phyloP scores from a whole-genome alignment of 805 yeast genomes.

The Ogataea philodendri region DNA sequence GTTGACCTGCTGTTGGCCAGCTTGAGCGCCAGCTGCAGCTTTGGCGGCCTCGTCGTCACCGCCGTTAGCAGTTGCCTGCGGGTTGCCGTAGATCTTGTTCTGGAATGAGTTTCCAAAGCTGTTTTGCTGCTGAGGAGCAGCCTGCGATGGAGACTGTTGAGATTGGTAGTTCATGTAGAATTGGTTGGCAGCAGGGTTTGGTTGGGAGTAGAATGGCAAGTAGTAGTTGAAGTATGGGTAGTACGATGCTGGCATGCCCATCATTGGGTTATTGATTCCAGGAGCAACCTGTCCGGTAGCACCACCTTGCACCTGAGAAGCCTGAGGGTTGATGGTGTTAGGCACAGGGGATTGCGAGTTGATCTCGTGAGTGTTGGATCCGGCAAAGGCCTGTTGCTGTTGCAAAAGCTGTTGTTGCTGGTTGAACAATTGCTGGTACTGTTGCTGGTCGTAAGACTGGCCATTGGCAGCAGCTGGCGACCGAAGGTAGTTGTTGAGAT shows the following conservation, averaged over 20 bases:
- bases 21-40: constrained; percentile 14
- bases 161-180: constrained; percentile 29
- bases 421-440: constrained; percentile 25
- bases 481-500: constrained; percentile 29
- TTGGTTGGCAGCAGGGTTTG: constrained; percentile 31
- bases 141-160: constrained; percentile 26
- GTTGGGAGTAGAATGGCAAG: constrained; percentile 31
- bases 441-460: constrained; percentile 28
- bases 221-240: constrained; percentile 35
- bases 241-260: constrained; percentile 32
- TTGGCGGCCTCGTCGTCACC: constrained; percentile 16
- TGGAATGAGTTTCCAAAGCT: constrained; percentile 25
- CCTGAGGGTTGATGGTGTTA: constrained; percentile 15
- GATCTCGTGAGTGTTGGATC: constrained; percentile 16
- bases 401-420: constrained; percentile 24
- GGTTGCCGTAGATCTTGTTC: constrained; percentile 30
- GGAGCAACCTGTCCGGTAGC: constrained; percentile 23
- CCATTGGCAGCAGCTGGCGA: constrained; percentile 25
- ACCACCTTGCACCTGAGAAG: constrained; percentile 18
- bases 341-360: constrained; percentile 24
- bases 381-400: constrained; percentile 18
- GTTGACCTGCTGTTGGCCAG: constrained; percentile 23
- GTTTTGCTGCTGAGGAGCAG: constrained; percentile 22
- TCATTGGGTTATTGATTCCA: constrained; percentile 30
- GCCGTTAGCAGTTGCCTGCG: constrained; percentile 24